A percentile compares a stretch with the other conserved stretches of the same genome.
Evolutionary conservation across 2,329 filamentous ascomycete genomes (phyloP).

Genomic region (Podosphaera fusca): DNA sequence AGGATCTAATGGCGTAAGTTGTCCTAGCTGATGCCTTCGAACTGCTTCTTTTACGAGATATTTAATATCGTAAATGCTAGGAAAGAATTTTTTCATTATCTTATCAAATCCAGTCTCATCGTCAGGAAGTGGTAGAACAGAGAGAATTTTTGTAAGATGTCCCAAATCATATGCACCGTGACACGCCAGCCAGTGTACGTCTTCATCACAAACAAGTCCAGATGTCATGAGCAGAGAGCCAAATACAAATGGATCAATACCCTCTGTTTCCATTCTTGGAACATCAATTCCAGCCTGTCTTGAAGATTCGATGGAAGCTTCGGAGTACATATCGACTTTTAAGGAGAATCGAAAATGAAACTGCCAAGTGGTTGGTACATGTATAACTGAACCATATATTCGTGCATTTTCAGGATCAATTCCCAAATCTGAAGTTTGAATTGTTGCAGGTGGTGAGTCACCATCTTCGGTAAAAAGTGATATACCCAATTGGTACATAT

Average conservation of each 20-base stretch:
- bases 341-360: slow-evolving; percentile 98
- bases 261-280: slow-evolving; percentile 56
- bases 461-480: slow-evolving; percentile 83
- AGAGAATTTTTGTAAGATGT: slow-evolving; percentile 84
- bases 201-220: slow-evolving; percentile 65
- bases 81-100: slow-evolving; percentile 81
- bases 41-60: slow-evolving; percentile 84
- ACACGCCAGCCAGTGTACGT: slow-evolving; percentile 92
- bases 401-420: slow-evolving; percentile 21
- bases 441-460: slow-evolving; percentile 48
- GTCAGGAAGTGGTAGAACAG: slow-evolving; percentile 59
- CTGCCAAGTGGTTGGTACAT: slow-evolving; percentile 81
- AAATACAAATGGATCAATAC: slow-evolving; percentile 77
- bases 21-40: slow-evolving; percentile 39
- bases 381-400: slow-evolving; percentile 20
- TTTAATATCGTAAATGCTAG: slow-evolving; percentile 85
- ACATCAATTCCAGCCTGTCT: slow-evolving; percentile 89
- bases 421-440: slow-evolving; percentile 24
- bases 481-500: slow-evolving; percentile 91
- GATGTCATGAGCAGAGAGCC: slow-evolving; percentile 78
- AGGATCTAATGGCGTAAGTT: slow-evolving; percentile 37
- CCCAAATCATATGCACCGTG: slow-evolving; percentile 97
- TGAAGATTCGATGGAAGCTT: slow-evolving; percentile 79
- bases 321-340: slow-evolving; percentile 92
- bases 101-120: slow-evolving; percentile 78